These are phyloP conservation scores for Kentomonas sorsogonicus DNA, from an alignment of 208 protist genomes.

Conservation along the genomic window DNA sequence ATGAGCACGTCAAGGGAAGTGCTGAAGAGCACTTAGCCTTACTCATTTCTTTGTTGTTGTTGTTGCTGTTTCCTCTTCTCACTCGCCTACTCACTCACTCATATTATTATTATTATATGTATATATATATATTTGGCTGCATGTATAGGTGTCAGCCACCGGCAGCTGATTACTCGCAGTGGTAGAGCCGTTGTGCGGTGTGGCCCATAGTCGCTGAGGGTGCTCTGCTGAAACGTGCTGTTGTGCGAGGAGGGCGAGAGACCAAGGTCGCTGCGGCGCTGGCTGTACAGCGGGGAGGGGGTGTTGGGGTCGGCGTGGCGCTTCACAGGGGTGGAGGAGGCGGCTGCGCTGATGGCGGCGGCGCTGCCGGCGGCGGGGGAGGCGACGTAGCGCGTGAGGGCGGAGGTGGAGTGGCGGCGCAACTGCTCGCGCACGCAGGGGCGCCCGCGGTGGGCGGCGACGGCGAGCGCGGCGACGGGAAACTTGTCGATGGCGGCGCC, in stretches of 20 bases:
- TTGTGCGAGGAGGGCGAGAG: constrained; percentile 36
- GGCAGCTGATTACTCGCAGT: no score
- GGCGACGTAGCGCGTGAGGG: constrained; percentile 50
- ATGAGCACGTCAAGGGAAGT: no score
- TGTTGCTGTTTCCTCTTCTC: no score
- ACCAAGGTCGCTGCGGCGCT: constrained; percentile 36
- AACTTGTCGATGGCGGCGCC: constrained; percentile 30
- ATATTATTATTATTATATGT: no score
- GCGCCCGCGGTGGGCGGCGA: constrained; percentile 34
- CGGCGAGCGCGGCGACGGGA: constrained; percentile 36
- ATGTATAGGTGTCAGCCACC: no score
- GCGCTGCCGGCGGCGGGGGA: constrained; percentile 18
- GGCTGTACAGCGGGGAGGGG: no score
- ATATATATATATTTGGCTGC: no score
- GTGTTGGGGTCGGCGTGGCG: background rate
- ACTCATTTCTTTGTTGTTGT: no score
- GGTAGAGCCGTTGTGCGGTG: background rate
- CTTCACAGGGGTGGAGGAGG: background rate
- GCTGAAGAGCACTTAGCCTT: no score
- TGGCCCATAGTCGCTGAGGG: background rate
- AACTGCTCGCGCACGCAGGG: constrained; percentile 24
- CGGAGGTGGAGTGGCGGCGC: constrained; percentile 14
- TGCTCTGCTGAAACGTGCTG: constrained; percentile 22
- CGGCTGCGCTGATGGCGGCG: constrained; percentile 12
- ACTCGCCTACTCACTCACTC: no score